Base-by-base conservation (phyloP, 2,329 filamentous ascomycete genomes). In the Cladosporium sp. region DNA sequence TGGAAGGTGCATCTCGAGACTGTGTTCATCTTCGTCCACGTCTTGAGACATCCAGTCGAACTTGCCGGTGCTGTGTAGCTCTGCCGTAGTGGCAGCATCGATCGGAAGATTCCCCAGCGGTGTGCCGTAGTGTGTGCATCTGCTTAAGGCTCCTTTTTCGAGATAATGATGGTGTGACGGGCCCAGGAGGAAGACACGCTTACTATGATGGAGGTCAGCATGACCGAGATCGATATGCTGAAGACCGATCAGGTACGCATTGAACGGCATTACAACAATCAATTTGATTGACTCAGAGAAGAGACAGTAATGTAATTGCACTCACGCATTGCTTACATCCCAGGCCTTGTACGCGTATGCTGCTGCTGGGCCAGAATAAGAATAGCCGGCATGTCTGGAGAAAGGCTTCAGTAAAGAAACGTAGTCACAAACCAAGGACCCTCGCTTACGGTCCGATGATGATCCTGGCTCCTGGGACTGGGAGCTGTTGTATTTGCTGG, bases 1-100 rank as follows among this genome's bases (percentile, higher is more conserved):
- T 0, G 94, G 93, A 8, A 97, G 80, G 66, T 99, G 94, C 88
- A 99, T 96, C 77, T 99, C 94, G 1, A 97, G 82, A 52, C 90
- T 96, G 74, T 99, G 94, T 74, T 99, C 94, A 4, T 83, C 81
- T 61, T 91, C 83, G 68, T 99, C 94, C 5, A 85, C 78, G 3
- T 77, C 67, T 17, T 73, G 74, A 1, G 82, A 83, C 78, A 97
- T 94, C 53, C 80, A 77, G 17, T 80, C 74, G 70, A 89, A 88
- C 56, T 78, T 75, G n/a, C 76, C 77, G 3, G 80, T 82, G 42
- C 73, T 67, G 53, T 78, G 69, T 17, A 90, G 74, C 60, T 78
- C 70, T 36, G 77, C 65, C 0, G 83, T 78, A 0, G 82, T 80
- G 4, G 76, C 74, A 7, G 70, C 75, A 69, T 95, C 90, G 32